phyloP scores from a whole-genome alignment of 2,329 filamentous ascomycete genomes.

The Volutella citrinella region DNA sequence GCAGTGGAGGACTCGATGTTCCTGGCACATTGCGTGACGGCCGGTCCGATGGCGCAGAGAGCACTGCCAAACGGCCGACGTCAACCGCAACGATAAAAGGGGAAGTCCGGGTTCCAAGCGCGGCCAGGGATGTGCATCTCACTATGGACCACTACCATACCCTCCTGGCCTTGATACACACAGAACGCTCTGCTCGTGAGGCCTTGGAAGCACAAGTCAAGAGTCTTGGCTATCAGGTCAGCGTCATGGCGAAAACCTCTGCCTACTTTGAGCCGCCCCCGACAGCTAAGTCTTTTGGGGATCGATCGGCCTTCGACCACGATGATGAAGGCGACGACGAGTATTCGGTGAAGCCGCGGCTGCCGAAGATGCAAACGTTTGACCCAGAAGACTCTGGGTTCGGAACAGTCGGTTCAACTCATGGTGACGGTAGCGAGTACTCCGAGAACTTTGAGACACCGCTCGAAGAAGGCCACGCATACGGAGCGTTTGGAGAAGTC shows the following conservation, averaged over 20 bases:
- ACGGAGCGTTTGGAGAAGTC: conserved; percentile 42
- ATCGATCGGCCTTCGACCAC: conserved; percentile 40
- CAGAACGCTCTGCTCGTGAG: conserved; percentile 54
- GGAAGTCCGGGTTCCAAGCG: conserved; percentile 41
- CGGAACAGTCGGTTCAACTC: conserved; percentile 32
- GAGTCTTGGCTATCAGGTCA: conserved; percentile 48
- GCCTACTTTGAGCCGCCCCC: conserved; percentile 28
- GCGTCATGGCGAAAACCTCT: conserved; percentile 41
- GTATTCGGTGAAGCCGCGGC: conserved; percentile 14
- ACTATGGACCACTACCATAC: conserved; percentile 47
- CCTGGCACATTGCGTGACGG: background rate
- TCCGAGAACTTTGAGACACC: conserved; percentile 53
- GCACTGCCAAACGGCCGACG: conserved; percentile 30
- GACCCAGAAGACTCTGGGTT: conserved; percentile 36
- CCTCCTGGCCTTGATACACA: conserved; percentile 51
- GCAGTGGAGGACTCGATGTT: background rate
- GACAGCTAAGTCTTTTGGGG: conserved; percentile 34
- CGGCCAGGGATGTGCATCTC: conserved; percentile 33
- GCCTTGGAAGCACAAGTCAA: conserved; percentile 56
- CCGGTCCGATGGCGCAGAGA: no score
- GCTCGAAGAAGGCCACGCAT: conserved; percentile 41
- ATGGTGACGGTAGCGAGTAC: conserved; percentile 40
- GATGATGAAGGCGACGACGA: conserved; percentile 37
- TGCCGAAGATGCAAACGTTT: conserved; percentile 14
- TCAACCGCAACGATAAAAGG: conserved; percentile 49